A percentile compares a stretch with the other conserved stretches of the same genome.
Evolutionary conservation across 495 filamentous ascomycete species (phyloP).

Genomic region (Tuber calosporum): DNA sequence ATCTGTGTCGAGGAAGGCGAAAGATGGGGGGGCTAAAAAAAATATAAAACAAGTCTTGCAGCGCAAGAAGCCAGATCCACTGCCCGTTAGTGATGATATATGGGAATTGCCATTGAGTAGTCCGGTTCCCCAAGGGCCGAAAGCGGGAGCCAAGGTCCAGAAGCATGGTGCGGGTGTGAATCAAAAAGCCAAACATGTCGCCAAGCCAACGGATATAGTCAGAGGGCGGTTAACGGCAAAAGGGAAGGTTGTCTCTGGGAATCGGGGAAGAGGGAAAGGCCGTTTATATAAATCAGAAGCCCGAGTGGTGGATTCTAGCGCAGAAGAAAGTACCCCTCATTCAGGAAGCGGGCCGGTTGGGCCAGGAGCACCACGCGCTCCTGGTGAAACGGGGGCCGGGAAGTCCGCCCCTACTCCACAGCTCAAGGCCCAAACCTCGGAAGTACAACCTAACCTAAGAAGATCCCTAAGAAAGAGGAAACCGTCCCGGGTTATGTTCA

Average conservation of each 20-base stretch:
- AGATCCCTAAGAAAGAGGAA: not conserved
- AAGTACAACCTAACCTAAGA: not conserved
- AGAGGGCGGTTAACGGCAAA: not conserved
- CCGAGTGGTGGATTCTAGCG: not conserved
- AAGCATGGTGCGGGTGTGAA: not conserved
- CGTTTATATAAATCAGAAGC: not conserved
- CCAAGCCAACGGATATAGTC: not conserved
- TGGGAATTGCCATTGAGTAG: conserved; percentile 2
- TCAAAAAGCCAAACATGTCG: not conserved
- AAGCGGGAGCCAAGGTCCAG: not conserved
- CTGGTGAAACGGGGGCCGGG: not conserved
- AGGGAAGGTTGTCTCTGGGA: not conserved
- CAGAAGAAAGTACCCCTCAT: not conserved
- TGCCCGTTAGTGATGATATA: not conserved
- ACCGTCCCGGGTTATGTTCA: not conserved
- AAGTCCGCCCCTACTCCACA: not conserved
- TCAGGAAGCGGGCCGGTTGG: not conserved
- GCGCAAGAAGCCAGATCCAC: not conserved
- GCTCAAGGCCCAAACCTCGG: not conserved
- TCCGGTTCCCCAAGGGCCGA: not conserved
- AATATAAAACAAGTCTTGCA: not conserved
- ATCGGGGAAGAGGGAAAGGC: not conserved
- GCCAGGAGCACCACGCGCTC: not conserved
- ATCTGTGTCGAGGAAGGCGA: not conserved
- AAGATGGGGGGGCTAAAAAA: not conserved